Conservation (phyloP, 306 rosid species). For the Rosa rugosa region DNA sequence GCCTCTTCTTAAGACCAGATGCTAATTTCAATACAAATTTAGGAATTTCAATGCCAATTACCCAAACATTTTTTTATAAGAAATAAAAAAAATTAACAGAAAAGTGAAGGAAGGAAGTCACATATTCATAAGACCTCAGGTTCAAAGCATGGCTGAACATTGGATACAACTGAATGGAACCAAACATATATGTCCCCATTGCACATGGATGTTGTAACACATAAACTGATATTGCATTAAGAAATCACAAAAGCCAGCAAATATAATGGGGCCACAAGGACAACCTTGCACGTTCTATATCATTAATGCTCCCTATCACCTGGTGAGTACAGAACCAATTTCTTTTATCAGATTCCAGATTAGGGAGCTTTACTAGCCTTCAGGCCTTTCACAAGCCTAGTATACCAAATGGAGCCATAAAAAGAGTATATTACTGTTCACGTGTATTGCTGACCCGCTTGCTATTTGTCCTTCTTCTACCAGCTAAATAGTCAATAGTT, state of each 20-base stretch:
- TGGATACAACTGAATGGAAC: conserved; percentile 5
- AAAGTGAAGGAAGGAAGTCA: background rate
- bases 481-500: background rate
- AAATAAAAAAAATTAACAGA: background rate
- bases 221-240: background rate
- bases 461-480: background rate
- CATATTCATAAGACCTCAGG: background rate
- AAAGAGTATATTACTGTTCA: background rate
- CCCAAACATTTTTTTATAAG: background rate
- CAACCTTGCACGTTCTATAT: background rate
- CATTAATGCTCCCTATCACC: background rate
- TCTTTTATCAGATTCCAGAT: background rate
- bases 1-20: conserved; percentile 11
- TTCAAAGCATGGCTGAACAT: conserved; percentile 5
- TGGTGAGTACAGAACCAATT: background rate
- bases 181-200: background rate
- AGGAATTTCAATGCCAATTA: background rate
- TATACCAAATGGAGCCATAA: background rate
- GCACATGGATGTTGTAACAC: background rate
- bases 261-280: background rate
- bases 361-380: background rate
- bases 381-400: background rate
- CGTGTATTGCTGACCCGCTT: background rate
- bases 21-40: conserved; percentile 1
- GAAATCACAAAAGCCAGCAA: background rate